Base-by-base conservation (phyloP, 306 rosid species). In the Lablab purpureus region DNA sequence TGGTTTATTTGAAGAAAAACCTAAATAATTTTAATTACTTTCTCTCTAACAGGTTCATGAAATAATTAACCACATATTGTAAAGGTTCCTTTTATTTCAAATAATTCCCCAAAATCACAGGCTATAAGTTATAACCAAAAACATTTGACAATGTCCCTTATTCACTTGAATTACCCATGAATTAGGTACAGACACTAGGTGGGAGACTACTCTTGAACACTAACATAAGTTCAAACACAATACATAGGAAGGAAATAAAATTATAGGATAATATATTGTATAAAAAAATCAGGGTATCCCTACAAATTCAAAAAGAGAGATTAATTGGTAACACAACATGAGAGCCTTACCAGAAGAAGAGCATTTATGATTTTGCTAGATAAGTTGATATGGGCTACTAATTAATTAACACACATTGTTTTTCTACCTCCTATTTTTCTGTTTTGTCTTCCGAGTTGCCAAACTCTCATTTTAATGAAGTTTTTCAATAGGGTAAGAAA, bases 311-410 rank as follows among this genome's bases (percentile, higher is more conserved):
- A 55, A 12, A 63, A 49, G 22, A 40, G 49, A 58, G 70, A 77
- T 34, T 27, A 68, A 73, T 59, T 6, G 14, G 46, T n/a, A 22
- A 51, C 21, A 71, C 37, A 56, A 63, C 19, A 23, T n/a, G 55
- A 80, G 25, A 83, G 21, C 45, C 90, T 82, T 87, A 92, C 99
- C 90, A 95, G 73, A 73, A 87, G 74, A 67, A 92, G 92, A 55
- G 97, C 89, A 80, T 83, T 83, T 90, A 90, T 18, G 98, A 55
- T 79, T 91, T 92, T 49, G 79, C 91, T 18, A n/a, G n/a, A n/a
- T n/a, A n/a, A n/a, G n/a, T n/a, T n/a, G n/a, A n/a, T n/a, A n/a
- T n/a, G n/a, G n/a, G n/a, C n/a, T n/a, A n/a, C n/a, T n/a, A n/a
- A n/a, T n/a, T n/a, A n/a, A n/a, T n/a, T n/a, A n/a, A n/a, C n/a